phyloP scores from a whole-genome alignment of 2,329 filamentous ascomycete genomes.

The Fusarium paranaense region DNA sequence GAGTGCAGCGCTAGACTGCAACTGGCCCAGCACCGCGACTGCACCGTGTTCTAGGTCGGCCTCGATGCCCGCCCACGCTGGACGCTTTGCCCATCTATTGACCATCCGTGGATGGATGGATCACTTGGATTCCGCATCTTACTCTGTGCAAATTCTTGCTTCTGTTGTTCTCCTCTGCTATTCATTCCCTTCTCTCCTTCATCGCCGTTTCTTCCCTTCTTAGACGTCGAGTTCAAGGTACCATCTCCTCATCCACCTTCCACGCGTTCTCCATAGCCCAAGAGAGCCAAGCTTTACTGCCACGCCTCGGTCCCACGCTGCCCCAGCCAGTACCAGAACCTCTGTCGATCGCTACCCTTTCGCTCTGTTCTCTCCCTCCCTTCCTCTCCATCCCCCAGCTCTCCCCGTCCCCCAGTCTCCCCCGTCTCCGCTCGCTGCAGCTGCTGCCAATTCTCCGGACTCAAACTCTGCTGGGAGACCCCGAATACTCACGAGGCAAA shows the following conservation, averaged over 20 bases:
- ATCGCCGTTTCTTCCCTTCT: neutral
- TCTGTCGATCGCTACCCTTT: conserved; percentile 36
- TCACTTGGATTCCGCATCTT: neutral
- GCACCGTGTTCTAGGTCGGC: neutral
- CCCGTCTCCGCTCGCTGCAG: conserved; percentile 19
- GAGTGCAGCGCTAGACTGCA: neutral
- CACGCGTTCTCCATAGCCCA: conserved; percentile 4
- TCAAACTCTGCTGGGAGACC: conserved; percentile 9
- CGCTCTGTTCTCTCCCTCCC: conserved; percentile 16
- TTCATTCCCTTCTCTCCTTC: neutral
- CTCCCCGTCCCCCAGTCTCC: conserved; percentile 25
- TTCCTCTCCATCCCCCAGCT: conserved; percentile 33
- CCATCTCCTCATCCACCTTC: neutral
- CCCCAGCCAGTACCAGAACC: conserved; percentile 17
- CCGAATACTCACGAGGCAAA: conserved; percentile 5
- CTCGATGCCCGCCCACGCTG: neutral
- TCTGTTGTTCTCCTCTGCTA: neutral
- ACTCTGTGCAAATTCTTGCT: neutral
- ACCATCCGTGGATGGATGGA: neutral
- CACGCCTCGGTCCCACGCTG: conserved; percentile 23
- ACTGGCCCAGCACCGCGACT: neutral
- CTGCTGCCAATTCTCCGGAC: conserved; percentile 25
- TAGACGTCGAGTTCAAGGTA: neutral
- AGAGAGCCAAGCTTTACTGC: conserved; percentile 28
- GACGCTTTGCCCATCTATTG: neutral